A percentile compares a stretch with the other conserved stretches of the same genome.
Conservation (phyloP, 2,329 filamentous ascomycete species). For the Diaporthe aspalathi region DNA sequence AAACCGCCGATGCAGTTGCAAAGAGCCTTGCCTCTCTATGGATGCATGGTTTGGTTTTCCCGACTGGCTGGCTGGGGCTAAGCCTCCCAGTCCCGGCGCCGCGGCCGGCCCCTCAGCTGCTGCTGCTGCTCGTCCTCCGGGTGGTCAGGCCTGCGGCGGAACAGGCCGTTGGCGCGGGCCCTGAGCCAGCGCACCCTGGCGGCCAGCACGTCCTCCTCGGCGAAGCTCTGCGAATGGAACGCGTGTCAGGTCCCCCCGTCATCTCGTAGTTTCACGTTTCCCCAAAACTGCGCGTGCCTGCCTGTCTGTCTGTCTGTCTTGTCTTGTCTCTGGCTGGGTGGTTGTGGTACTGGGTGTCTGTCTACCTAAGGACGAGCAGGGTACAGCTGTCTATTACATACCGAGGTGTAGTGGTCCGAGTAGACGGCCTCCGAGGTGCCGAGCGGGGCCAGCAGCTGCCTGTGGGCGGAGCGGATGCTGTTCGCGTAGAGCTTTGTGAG, state of each 20-base stretch:
- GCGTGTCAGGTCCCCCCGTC: too few species aligned
- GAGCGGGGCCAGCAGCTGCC: background rate
- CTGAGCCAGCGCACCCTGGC: slow-evolving; percentile 35
- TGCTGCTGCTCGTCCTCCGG: too few species aligned
- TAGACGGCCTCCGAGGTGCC: slow-evolving; percentile 33
- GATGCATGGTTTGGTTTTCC: too few species aligned
- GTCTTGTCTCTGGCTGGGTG: too few species aligned
- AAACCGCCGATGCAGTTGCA: too few species aligned
- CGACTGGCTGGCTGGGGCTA: too few species aligned
- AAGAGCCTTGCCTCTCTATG: background rate
- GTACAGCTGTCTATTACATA: too few species aligned
- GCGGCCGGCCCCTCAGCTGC: slow-evolving; percentile 30
- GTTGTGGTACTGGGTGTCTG: too few species aligned
- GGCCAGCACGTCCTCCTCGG: slow-evolving; percentile 25
- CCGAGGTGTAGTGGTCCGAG: slow-evolving; percentile 37
- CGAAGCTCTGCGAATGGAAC: slow-evolving; percentile 5
- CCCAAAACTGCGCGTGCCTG: too few species aligned
- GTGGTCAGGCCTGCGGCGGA: slow-evolving; percentile 27
- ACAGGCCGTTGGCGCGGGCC: slow-evolving; percentile 32
- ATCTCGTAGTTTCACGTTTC: too few species aligned
- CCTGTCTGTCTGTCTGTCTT: too few species aligned
- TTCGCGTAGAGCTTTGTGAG: background rate
- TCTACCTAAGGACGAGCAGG: too few species aligned
- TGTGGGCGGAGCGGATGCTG: slow-evolving; percentile 16
- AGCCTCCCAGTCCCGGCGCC: slow-evolving; percentile 33